Evolutionary conservation across 164 flowering plant genomes (phyloP), one percentile per base, ranked within the genome.

Genomic region (Aristolochia californica): DNA sequence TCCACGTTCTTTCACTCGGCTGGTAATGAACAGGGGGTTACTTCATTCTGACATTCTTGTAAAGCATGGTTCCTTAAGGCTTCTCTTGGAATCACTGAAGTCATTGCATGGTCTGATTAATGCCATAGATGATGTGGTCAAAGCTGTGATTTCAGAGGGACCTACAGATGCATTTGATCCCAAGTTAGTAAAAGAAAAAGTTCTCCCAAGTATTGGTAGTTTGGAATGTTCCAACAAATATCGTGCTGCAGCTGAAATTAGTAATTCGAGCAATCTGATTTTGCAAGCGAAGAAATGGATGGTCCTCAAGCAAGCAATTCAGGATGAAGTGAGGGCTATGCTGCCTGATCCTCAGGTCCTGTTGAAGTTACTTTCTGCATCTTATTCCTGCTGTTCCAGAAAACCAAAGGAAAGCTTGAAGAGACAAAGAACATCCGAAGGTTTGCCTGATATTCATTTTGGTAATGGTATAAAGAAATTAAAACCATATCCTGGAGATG

Each of bases 291-390:
- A 66, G 61, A 65, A 62, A 48, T 73, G 78, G 83, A 58, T 43
- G 54, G 66, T 75, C 62, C 72, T 88, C 48, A 84, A 77, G 77
- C 75, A 72, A 72, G 86, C 85, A 59, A 62, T 93, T 63, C 79
- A 75, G 68, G 74, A 81, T 66, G 85, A 77, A 68, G 75, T 78
- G 13, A 75, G 81, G 62, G 73, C 74, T 13, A 57, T 72, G 56
- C 80, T 93, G 43, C 97, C 98, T 59, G 95, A 86, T 76, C 78
- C 86, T 15, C 95, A 88, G 70, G 95, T 87, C 64, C 62, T 93
- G 12, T 64, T 87, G 55, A 82, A 76, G 40, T 72, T 84, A 44
- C 77, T 88, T 58, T 83, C 87, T 65, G 69, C 84, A 21, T 23
- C 80, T 20, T 70, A 66, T 66, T 12, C 7, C 21, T 66, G 58